These are phyloP conservation scores for Henningerozyma blattae DNA, from an alignment of 805 yeast species.

Conservation along the genomic window DNA sequence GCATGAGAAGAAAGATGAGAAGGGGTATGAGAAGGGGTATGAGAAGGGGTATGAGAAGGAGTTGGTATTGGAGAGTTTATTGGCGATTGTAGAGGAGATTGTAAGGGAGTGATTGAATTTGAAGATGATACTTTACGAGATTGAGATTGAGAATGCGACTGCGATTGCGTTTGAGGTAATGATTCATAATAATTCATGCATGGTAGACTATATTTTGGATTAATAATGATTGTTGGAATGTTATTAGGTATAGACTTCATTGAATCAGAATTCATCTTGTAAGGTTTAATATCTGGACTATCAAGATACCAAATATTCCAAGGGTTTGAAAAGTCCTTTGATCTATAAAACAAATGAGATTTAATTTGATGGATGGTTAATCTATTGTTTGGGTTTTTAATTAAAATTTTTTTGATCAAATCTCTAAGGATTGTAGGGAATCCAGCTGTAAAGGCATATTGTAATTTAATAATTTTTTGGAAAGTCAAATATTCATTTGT, in stretches of 20 bases:
- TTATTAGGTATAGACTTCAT: constrained; percentile 57
- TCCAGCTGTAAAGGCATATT: constrained; percentile 76
- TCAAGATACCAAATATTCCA: constrained; percentile 40
- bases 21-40: too few relatives aligned
- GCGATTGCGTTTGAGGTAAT: too few relatives aligned
- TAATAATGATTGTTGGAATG: too few relatives aligned
- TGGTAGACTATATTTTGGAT: too few relatives aligned
- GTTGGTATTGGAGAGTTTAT: too few relatives aligned
- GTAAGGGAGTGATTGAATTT: too few relatives aligned
- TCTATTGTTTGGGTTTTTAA: constrained; percentile 53
- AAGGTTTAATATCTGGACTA: constrained; percentile 61
- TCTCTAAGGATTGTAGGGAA: constrained; percentile 66
- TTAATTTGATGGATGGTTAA: constrained; percentile 45
- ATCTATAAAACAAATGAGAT: constrained; percentile 50
- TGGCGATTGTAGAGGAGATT: too few relatives aligned
- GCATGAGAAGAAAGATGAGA: too few relatives aligned
- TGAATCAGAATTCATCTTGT: constrained; percentile 62
- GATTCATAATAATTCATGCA: too few relatives aligned
- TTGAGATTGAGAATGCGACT: too few relatives aligned
- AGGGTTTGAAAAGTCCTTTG: constrained; percentile 41
- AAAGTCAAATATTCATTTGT: constrained; percentile 72
- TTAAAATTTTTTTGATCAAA: constrained; percentile 55
- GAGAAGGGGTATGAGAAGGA: too few relatives aligned
- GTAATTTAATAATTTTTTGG: constrained; percentile 69
- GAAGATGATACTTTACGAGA: too few relatives aligned